Conservation (phyloP, 176 grass and related monocot genomes). For the Dactylis glomerata region DNA sequence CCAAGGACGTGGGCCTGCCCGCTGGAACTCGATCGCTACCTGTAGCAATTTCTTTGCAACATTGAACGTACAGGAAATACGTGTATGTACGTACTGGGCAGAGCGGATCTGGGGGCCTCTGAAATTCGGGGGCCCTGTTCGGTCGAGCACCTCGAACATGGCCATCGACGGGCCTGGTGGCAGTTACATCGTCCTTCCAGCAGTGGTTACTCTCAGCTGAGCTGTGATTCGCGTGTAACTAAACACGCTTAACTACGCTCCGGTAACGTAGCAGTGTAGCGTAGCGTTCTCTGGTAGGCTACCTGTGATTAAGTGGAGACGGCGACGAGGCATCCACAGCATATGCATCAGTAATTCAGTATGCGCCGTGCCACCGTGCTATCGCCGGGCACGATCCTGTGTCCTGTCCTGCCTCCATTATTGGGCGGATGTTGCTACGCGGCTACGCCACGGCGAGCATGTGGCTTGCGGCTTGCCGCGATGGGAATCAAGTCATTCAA, state of each 20-base stretch:
- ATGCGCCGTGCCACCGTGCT: background rate
- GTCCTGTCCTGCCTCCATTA: background rate
- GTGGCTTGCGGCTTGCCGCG: background rate
- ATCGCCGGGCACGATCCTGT: background rate
- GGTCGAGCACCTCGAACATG: no score
- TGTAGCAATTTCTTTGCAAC: no score
- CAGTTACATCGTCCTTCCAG: slow-evolving; percentile 30
- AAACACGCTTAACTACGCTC: background rate
- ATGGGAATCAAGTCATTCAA: background rate
- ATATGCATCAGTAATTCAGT: background rate
- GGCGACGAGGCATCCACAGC: background rate
- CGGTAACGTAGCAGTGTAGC: background rate
- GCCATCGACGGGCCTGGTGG: background rate
- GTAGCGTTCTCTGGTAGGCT: background rate
- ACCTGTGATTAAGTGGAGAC: background rate
- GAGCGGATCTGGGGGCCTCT: no score
- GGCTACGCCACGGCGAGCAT: background rate
- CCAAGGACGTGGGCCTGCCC: no score
- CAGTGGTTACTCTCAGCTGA: background rate
- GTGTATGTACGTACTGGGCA: no score
- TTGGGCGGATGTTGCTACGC: background rate
- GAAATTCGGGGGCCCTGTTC: no score
- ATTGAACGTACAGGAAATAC: no score
- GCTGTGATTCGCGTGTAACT: background rate
- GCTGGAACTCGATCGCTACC: no score